Evolutionary conservation across 208 protist genomes (phyloP).

Genomic region (Leptomonas pyrrhocoris): DNA sequence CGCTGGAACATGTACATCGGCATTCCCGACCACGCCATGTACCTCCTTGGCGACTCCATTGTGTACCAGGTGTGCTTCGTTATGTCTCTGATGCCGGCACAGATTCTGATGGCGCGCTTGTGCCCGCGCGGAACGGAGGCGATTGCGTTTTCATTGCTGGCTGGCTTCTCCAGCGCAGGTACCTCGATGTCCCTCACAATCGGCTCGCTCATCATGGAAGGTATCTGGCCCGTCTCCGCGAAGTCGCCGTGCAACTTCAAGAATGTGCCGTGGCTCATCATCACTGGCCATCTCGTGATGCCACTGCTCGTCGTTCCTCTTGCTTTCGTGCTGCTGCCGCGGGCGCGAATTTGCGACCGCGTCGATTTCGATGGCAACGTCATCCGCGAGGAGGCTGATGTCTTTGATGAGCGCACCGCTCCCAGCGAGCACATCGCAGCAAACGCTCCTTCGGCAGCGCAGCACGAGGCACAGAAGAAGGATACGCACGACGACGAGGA

Average conservation of each 20-base stretch:
- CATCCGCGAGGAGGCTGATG: slow-evolving; percentile 31
- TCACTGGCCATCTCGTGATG: slow-evolving; percentile 62
- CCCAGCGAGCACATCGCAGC: background rate
- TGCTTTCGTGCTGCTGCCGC: slow-evolving; percentile 65
- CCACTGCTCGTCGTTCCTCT: slow-evolving; percentile 66
- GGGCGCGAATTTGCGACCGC: slow-evolving; percentile 51
- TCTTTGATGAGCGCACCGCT: slow-evolving; percentile 3
- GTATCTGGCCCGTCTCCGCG: slow-evolving; percentile 40
- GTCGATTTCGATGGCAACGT: slow-evolving; percentile 46
- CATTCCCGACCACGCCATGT: slow-evolving; percentile 52
- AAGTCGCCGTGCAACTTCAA: slow-evolving; percentile 64
- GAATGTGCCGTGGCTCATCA: slow-evolving; percentile 62
- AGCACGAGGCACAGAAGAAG: slow-evolving; percentile 5
- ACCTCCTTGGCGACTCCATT: slow-evolving; percentile 68
- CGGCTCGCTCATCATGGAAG: slow-evolving; percentile 58
- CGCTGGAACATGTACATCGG: slow-evolving; percentile 47
- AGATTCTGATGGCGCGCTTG: slow-evolving; percentile 57
- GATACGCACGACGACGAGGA: background rate
- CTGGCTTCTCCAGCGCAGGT: slow-evolving; percentile 53
- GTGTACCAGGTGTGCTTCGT: too few relatives aligned
- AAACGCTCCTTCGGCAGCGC: background rate
- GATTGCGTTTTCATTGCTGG: slow-evolving; percentile 59
- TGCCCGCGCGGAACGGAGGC: slow-evolving; percentile 66
- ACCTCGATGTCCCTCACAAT: slow-evolving; percentile 47
- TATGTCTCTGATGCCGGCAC: slow-evolving; percentile 59